Evolutionary conservation across 2,329 filamentous ascomycete species (phyloP).

Genomic region (Paecilomyces niveus): DNA sequence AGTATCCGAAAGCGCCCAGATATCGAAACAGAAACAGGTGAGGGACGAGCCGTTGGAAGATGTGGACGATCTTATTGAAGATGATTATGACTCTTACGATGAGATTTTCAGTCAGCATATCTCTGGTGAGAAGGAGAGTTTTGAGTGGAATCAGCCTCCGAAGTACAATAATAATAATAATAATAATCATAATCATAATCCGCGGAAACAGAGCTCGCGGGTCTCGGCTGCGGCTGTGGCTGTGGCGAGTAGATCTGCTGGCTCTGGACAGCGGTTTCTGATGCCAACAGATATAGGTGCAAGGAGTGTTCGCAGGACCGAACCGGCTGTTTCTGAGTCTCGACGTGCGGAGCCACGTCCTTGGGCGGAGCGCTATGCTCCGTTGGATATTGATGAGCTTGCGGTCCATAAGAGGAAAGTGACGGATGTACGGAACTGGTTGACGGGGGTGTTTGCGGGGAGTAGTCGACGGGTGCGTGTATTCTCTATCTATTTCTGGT

Average conservation of each 20-base stretch:
- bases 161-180: not conserved
- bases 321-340: conserved; percentile 16
- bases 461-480: conserved; percentile 31
- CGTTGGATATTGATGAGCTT: conserved; percentile 68
- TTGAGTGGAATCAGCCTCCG: not conserved
- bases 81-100: conserved; percentile 32
- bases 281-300: conserved; percentile 2
- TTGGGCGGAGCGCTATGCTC: conserved; percentile 83
- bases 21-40: conserved; percentile 6
- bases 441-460: conserved; percentile 65
- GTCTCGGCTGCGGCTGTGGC: not conserved
- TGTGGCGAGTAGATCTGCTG: not conserved
- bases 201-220: conserved; percentile 1
- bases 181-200: too few relatives aligned
- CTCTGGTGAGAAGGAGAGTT: conserved; percentile 12
- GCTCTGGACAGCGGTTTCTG: not conserved
- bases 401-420: conserved; percentile 95
- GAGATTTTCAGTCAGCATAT: conserved; percentile 30
- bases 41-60: conserved; percentile 7
- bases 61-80: conserved; percentile 33
- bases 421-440: conserved; percentile 73
- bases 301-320: conserved; percentile 11
- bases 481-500: not conserved
- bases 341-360: conserved; percentile 57
- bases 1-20: conserved; percentile 16